Conservation (phyloP, 768 basidiomycete species). For the Mycena polygramma region DNA sequence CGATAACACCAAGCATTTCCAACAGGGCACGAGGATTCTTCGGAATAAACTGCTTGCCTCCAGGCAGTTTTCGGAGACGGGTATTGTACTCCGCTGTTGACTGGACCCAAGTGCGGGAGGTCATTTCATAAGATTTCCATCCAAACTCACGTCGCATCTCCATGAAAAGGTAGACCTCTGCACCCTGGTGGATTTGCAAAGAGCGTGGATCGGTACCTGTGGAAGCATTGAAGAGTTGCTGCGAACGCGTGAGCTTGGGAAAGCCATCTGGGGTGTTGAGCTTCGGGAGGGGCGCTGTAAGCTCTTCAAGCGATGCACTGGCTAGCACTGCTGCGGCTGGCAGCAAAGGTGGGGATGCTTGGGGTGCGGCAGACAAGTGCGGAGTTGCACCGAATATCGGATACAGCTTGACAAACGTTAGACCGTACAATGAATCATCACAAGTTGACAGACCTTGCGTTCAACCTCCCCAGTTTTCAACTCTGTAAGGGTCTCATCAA, state of each 20-base stretch:
- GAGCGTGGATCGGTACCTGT: background rate
- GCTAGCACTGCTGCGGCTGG: no score
- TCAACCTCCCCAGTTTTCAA: no score
- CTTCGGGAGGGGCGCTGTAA: conserved; percentile 4
- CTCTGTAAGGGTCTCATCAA: no score
- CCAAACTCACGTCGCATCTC: background rate
- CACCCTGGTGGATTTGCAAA: background rate
- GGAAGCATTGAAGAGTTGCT: background rate
- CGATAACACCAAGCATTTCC: background rate
- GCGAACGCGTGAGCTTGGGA: background rate
- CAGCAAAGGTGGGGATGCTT: no score
- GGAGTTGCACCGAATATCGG: no score
- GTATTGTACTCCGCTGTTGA: background rate
- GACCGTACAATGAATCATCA: no score
- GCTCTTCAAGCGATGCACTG: background rate
- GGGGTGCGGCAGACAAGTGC: no score
- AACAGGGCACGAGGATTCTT: background rate
- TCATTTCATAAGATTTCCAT: background rate
- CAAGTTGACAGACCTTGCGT: no score
- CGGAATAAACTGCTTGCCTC: background rate
- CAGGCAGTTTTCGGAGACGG: background rate
- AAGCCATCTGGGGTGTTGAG: no score
- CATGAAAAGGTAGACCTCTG: background rate
- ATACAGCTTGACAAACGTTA: no score
- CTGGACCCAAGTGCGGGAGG: background rate